Percentiles rank a stretch among this genome's conserved stretches.
These are phyloP conservation scores for Fusarium nanum DNA, from an alignment of 2,329 filamentous ascomycete species.

Conservation along the genomic window DNA sequence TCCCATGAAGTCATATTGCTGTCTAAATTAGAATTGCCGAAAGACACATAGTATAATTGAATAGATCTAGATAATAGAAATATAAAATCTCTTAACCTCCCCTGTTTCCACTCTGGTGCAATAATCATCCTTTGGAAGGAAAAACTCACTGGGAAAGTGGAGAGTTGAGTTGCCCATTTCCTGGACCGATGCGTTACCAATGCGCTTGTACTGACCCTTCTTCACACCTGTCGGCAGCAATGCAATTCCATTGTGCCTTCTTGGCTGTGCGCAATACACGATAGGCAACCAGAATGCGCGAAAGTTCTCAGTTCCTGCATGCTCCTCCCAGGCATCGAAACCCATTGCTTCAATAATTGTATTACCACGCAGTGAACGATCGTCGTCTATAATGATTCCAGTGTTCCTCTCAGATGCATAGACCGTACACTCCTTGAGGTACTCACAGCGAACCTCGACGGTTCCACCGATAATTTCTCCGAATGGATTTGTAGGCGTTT, in stretches of 20 bases:
- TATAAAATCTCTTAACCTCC: not conserved
- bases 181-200: not conserved
- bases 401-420: not conserved
- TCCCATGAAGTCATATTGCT: too few relatives aligned
- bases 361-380: not conserved
- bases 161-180: not conserved
- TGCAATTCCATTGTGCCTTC: not conserved
- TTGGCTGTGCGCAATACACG: not conserved
- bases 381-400: not conserved
- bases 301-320: not conserved
- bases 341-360: not conserved
- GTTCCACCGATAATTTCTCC: not conserved
- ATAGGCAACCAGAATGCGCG: not conserved
- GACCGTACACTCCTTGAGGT: not conserved
- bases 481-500: not conserved
- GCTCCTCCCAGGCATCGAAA: not conserved
- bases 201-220: not conserved
- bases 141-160: not conserved
- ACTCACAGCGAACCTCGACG: not conserved
- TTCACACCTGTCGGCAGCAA: not conserved
- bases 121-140: not conserved
- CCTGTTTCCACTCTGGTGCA: not conserved
- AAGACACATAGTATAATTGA: too few relatives aligned
- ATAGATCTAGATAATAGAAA: not conserved
- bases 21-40: accelerated